phyloP scores from a whole-genome alignment of 139 green algal species.

The Chlamydomonas schloesseri region DNA sequence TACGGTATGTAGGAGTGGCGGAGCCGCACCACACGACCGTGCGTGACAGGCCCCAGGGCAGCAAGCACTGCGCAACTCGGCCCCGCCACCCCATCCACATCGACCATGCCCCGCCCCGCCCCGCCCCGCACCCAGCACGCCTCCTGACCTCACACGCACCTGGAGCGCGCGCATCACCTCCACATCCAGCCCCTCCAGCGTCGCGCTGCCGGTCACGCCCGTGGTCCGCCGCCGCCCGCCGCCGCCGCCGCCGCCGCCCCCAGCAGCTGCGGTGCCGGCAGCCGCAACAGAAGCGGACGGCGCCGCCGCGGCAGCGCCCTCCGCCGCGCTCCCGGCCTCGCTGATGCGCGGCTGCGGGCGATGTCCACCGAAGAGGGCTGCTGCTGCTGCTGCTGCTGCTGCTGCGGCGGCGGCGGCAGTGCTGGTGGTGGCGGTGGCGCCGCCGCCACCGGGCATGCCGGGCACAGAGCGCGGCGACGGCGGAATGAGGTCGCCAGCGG shows the following conservation, averaged over 20 bases:
- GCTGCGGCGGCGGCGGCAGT: not conserved
- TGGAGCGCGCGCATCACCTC: no score
- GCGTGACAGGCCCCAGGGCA: no score
- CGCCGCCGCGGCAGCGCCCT: no score
- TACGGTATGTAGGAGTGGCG: no score
- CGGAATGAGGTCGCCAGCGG: not conserved
- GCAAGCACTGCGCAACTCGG: no score
- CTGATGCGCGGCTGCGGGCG: not conserved
- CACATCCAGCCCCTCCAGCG: not conserved
- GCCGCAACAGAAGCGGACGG: not conserved
- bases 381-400: not conserved
- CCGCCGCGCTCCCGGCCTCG: not conserved
- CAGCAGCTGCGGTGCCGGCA: no score
- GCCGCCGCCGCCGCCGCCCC: not conserved
- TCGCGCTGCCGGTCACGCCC: not conserved
- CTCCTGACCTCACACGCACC: no score
- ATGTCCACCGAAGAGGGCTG: no score
- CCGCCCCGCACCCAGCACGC: no score
- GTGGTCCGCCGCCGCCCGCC: not conserved
- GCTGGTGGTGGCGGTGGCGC: not conserved
- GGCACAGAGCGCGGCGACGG: slow-evolving; percentile 21
- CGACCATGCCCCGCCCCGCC: no score
- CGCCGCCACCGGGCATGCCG: not conserved
- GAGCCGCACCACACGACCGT: no score
- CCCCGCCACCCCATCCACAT: no score